Base-by-base conservation (phyloP, 176 grass and related monocot species). In the Oryza glumipatula region DNA sequence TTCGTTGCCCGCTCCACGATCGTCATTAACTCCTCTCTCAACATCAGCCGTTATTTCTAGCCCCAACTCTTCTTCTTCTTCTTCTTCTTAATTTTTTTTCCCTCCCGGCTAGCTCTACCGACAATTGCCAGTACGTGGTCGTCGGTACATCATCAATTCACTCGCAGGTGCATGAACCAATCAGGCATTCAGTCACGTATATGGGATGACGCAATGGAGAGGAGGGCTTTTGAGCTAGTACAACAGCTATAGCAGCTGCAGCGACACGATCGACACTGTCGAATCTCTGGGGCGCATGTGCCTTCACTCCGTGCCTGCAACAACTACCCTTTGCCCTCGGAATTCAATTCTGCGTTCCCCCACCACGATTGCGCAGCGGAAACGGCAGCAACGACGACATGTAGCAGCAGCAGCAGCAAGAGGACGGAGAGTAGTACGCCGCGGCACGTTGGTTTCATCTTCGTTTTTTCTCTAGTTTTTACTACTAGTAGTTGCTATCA, bases 301-400 rank as follows among this genome's bases (percentile, higher is more conserved):
- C 85, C 23, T 87, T 87, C 85, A 87, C 35, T 87, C n/a, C 65
- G 4, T 16, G 81, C 67, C 85, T 69, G 65, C 78, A 24, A 10
- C 78, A 87, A 33, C 85, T 0, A 87, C 78, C 65, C 64, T 67
- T 46, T 1, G 28, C 26, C 78, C 85, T 41, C 23, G 46, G 64
- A 78, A 87, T 76, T 87, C 11, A 86, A 74, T 86, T 0, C 56
- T 17, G 51, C 9, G 14, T 3, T 58, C 58, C 58, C 84, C 84
- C 77, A 41, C 77, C 68, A 86, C 56, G 76, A 64, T 60, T 60
- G 17, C 49, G 22, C 80, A 15, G 41, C 58, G n/a, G 82, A 24
- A 4, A 54, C 74, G 36, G 56, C 19, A 60, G 56, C 28, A 30
- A 30, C 19, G 2, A 60, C 56, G 7, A 6, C 19, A 60, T 26